These are phyloP conservation scores for Blastobotrys chiropterorum DNA, from an alignment of 805 yeast genomes.

Conservation along the genomic window DNA sequence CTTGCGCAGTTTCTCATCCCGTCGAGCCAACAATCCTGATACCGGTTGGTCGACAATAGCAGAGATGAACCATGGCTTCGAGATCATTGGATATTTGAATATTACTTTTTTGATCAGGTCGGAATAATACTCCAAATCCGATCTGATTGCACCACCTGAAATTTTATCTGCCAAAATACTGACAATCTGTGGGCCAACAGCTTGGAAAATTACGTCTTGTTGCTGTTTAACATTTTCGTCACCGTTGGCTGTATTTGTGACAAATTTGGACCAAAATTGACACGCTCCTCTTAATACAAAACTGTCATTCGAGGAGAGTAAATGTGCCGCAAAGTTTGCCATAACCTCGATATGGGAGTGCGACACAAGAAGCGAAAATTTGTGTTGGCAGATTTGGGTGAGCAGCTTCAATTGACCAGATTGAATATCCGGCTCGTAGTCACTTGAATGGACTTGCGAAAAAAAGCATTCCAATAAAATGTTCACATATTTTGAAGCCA, in stretches of 20 bases:
- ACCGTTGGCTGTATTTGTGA: slow-evolving; percentile 21
- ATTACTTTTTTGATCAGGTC: slow-evolving; percentile 32
- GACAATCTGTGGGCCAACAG: slow-evolving; percentile 29
- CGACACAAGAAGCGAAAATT: slow-evolving; percentile 14
- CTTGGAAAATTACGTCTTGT: slow-evolving; percentile 18
- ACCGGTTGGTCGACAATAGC: slow-evolving; percentile 16
- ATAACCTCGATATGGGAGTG: slow-evolving; percentile 20
- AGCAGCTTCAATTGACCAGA: slow-evolving; percentile 26
- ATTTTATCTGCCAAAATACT: slow-evolving; percentile 38
- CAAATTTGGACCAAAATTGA: slow-evolving; percentile 49
- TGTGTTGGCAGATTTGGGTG: slow-evolving; percentile 17
- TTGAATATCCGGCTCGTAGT: slow-evolving; percentile 25
- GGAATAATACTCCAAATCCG: slow-evolving; percentile 38
- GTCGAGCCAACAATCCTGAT: slow-evolving; percentile 3
- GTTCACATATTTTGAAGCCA: slow-evolving; percentile 4
- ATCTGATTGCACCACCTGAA: slow-evolving; percentile 35
- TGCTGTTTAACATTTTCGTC: slow-evolving; percentile 6
- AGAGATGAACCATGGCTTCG: slow-evolving; percentile 17
- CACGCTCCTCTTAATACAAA: slow-evolving; percentile 48
- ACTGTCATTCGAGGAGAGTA: slow-evolving; percentile 45
- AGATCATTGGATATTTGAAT: slow-evolving; percentile 12
- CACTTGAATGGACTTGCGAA: slow-evolving; percentile 5
- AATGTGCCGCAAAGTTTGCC: slow-evolving; percentile 34
- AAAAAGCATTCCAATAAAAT: slow-evolving; percentile 16
- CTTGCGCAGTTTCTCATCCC: slow-evolving; percentile 8